Evolutionary conservation across 331 rosid species (phyloP).

Genomic region (Rosa hybrid): DNA sequence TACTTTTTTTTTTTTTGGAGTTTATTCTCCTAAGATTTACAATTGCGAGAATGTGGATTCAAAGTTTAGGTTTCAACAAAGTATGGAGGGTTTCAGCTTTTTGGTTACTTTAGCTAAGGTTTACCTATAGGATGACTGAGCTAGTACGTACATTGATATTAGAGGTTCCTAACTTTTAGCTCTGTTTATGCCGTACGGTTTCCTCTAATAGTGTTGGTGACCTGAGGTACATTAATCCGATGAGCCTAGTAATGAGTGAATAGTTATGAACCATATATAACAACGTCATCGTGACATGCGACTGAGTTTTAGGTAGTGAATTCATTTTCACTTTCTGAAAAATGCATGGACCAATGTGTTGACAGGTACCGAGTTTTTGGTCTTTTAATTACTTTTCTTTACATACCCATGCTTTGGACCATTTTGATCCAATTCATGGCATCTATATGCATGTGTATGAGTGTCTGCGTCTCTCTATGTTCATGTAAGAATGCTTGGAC

Average conservation of each 20-base stretch:
- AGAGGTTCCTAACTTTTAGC: neutral
- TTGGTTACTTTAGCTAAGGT: neutral
- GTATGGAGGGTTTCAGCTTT: neutral
- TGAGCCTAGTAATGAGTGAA: neutral
- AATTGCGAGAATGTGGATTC: too few species aligned
- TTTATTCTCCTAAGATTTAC: too few species aligned
- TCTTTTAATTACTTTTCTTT: neutral
- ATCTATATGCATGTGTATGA: neutral
- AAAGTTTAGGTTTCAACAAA: too few species aligned
- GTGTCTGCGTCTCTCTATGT: neutral
- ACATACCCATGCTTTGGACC: neutral
- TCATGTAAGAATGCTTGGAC: conserved; percentile 6
- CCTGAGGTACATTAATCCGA: neutral
- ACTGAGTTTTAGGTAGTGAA: neutral
- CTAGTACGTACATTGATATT: neutral
- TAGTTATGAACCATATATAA: neutral
- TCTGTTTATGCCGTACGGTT: neutral
- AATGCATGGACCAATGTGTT: neutral
- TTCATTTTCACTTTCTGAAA: neutral
- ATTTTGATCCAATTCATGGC: neutral
- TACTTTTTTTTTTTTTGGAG: too few species aligned
- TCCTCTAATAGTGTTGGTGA: neutral
- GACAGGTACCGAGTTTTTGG: neutral
- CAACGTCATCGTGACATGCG: neutral
- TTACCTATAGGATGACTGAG: neutral